Percentiles rank a stretch among this genome's conserved stretches.
Conservation (phyloP, 805 yeast species). For the Cyberlindnera sargentensis region DNA sequence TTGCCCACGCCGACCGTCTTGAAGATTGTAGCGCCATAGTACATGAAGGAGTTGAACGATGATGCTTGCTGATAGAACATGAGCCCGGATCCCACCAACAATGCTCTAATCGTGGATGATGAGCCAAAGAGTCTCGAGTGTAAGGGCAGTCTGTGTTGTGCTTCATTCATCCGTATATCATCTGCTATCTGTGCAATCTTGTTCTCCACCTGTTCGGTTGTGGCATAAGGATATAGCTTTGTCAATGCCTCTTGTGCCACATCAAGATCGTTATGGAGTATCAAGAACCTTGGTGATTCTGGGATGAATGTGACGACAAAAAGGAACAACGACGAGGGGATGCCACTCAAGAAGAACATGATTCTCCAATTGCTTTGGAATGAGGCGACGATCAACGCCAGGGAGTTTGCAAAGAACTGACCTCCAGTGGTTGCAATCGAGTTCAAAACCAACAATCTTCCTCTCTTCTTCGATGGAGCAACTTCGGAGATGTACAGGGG, state of each 20-base stretch:
- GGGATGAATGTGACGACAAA: constrained; percentile 37
- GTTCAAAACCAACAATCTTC: constrained; percentile 31
- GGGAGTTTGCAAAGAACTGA: constrained; percentile 38
- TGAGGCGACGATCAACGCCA: constrained; percentile 28
- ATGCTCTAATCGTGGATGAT: constrained; percentile 31
- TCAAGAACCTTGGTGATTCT: constrained; percentile 42
- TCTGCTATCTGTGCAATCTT: constrained; percentile 42
- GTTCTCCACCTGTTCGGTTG: constrained; percentile 34
- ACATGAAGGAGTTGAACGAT: constrained; percentile 60
- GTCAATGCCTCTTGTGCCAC: constrained; percentile 37
- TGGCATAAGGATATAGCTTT: constrained; percentile 36
- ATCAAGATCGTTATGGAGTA: constrained; percentile 26
- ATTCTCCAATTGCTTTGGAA: constrained; percentile 31
- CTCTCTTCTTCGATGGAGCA: constrained; percentile 35
- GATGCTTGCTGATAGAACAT: constrained; percentile 52
- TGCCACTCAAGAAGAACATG: constrained; percentile 30
- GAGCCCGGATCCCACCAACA: constrained; percentile 42
- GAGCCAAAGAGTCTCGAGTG: constrained; percentile 6
- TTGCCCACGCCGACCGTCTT: constrained; percentile 41
- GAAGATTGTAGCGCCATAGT: constrained; percentile 53
- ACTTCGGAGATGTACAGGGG: constrained; percentile 53
- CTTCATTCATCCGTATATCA: constrained; percentile 24
- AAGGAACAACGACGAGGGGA: constrained; percentile 36
- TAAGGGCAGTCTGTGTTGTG: constrained; percentile 2
- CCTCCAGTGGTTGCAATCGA: constrained; percentile 42